A percentile compares a stretch with the other conserved stretches of the same genome.
Evolutionary conservation across 1,139 yeast genomes (phyloP).

Genomic region (Candida smagusa): DNA sequence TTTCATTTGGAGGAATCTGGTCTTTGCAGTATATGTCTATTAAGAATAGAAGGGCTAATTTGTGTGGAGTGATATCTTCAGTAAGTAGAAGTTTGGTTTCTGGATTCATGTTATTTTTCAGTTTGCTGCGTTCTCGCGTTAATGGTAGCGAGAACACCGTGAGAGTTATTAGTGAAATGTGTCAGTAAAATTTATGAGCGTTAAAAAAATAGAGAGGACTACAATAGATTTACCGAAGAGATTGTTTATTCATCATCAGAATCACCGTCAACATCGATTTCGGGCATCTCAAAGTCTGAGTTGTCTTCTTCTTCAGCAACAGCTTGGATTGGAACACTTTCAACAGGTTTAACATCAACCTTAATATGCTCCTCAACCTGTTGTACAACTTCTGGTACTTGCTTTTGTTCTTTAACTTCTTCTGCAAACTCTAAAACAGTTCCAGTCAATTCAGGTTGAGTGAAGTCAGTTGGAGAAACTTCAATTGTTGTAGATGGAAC

Average conservation of each 20-base stretch:
- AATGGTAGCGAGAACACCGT: no score
- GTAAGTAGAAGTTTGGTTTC: conserved; percentile 18
- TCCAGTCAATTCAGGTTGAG: conserved; percentile 6
- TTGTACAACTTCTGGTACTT: neutral
- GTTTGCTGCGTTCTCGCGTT: no score
- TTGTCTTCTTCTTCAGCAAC: conserved; percentile 26
- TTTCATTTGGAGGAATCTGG: conserved; percentile 12
- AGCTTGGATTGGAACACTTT: conserved; percentile 1
- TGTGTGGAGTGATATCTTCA: conserved; percentile 37
- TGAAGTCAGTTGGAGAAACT: conserved; percentile 5
- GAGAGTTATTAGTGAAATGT: no score
- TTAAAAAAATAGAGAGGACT: no score
- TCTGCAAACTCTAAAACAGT: conserved; percentile 10
- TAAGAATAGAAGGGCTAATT: conserved; percentile 26
- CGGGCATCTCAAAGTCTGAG: conserved; percentile 59
- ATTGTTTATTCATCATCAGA: conserved; percentile 19
- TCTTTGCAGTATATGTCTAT: conserved; percentile 21
- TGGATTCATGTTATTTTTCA: no score
- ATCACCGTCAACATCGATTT: conserved; percentile 42
- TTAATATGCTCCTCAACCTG: neutral
- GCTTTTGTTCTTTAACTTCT: neutral
- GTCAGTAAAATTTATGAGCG: no score
- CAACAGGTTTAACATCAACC: neutral
- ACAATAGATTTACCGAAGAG: neutral
- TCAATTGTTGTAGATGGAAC: neutral